Evolutionary conservation across 768 basidiomycete species (phyloP), one percentile per base, ranked within the genome.

Genomic region (Boletus pseudopeckii): DNA sequence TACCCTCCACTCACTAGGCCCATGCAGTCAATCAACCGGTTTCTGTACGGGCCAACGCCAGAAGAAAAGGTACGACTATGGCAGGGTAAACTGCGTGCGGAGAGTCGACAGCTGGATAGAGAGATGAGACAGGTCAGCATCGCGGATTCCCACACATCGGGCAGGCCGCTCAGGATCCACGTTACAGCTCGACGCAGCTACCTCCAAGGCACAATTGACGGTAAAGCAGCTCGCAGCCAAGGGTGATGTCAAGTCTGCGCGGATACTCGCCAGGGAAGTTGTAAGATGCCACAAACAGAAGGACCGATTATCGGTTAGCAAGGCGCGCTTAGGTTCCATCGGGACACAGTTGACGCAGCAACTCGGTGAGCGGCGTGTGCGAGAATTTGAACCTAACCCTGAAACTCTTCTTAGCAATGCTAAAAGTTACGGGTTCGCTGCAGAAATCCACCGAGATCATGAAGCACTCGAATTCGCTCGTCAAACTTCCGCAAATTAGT

Each of bases 381-480:
- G 11, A 7, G 41, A 10, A 14, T 32, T 30, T 18, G 41, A 10
- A 33, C 11, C 1, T 5, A 13, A 26, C 15, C 54, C 37, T 46
- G 28, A 45, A 33, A 36, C 46, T 45, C 55, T 39, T 36, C 34
- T 28, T 60, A 98, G 97, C 97, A 0, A 90, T 98, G 88, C 72
- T 86, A 58, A 99, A 98, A 75, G 92, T 98, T 38, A 98, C 97
- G 9, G 97, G 97, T n/a, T 84, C 95, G 7, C 76, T 99, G 56
- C 96, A 98, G 73, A 97, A 94, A 72, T 97, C 94, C 7, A 94
- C 96, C 1, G 95, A 98, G 70, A 98, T 98, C 56, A 98, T 99
- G 95, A 98, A 90, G 73, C 78, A 95, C 39, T 95, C 94, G n/a
- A 98, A 96, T 73, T 75, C 87, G 26, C 80, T 98, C 44, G 77